Base-by-base conservation (phyloP, 2,329 filamentous ascomycete species). In the Talaromyces sp. region DNA sequence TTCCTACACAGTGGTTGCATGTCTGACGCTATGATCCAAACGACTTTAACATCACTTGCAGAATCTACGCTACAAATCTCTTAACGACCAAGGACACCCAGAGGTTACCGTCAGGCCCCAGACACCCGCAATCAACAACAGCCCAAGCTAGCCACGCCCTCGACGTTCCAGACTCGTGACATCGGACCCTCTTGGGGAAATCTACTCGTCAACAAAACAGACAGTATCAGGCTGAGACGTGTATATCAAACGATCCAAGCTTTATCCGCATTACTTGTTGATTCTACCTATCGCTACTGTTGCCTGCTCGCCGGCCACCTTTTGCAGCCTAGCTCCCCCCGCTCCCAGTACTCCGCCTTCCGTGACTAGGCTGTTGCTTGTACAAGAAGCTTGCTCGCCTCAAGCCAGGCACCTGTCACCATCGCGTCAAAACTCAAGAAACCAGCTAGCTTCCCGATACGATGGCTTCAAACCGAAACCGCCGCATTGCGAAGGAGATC, bases 391-490 rank as follows among this genome's bases (percentile, higher is more conserved):
- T n/a, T 52, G 29, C 48, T 50, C 27, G 24, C 48, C 48, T 27
- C 48, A 17, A 1, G 48, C 14, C 48, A 27, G 26, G 27, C 17
- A 52, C 17, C 48, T 19, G 26, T 27, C 24, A 19, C 24, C 14
- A n/a, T 52, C 48, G 29, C 48, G 27, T 27, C 26, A 1, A 24
- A 52, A 29, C 48, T 29, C 48, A 19, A 52, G 24, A 7, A 29
- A 8, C 29, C n/a, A 11, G 43, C 43, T n/a, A 26, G 56, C 31
- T 4, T 57, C 32, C 52, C 48, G 31, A 56, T 65, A 73, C 68
- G 68, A 85, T 85, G 79, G 74, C 81, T 62, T 80, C 82, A 58
- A 85, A 86, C 68, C 80, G 83, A 58, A 78, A 79, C 58, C 80
- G 85, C 65, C 83, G 85, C 61, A 76, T 81, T 61, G 74, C 74